Evolutionary conservation across 768 basidiomycete genomes (phyloP).

Genomic region (Daedaleopsis nitida): DNA sequence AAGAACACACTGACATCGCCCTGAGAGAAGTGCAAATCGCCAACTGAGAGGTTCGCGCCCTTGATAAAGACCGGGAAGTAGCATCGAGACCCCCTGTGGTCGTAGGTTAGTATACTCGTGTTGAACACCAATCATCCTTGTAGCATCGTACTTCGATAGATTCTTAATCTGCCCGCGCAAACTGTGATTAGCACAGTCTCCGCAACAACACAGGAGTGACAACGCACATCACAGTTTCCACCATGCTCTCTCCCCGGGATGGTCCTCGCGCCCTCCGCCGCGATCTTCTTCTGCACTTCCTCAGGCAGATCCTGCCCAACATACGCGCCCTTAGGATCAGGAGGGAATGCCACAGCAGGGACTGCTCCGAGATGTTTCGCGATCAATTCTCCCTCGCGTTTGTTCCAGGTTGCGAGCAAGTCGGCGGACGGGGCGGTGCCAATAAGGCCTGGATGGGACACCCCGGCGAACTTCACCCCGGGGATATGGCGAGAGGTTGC

Average conservation of each 20-base stretch:
- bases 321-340: conserved; percentile 59
- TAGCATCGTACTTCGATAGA: conserved; percentile 50
- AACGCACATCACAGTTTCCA: conserved; percentile 70
- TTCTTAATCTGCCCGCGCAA: conserved; percentile 62
- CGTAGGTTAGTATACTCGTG: too few species aligned
- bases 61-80: conserved; percentile 79
- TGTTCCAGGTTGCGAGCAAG: conserved; percentile 74
- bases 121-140: too few species aligned
- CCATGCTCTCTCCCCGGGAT: conserved; percentile 80
- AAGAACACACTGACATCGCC: conserved; percentile 53
- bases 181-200: not conserved
- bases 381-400: conserved; percentile 68
- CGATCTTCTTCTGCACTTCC: conserved; percentile 53
- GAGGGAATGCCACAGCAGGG: conserved; percentile 69
- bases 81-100: conserved; percentile 60
- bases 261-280: conserved; percentile 69
- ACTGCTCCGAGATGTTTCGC: conserved; percentile 50
- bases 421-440: conserved; percentile 78
- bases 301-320: conserved; percentile 64
- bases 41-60: conserved; percentile 77
- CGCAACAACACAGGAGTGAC: not conserved
- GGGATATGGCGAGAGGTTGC: conserved; percentile 78
- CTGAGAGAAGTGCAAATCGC: conserved; percentile 80
- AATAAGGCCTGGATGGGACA: conserved; percentile 75
- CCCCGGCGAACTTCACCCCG: conserved; percentile 76